phyloP scores from a whole-genome alignment of 305 asterid species.

The Solanum hybrid region DNA sequence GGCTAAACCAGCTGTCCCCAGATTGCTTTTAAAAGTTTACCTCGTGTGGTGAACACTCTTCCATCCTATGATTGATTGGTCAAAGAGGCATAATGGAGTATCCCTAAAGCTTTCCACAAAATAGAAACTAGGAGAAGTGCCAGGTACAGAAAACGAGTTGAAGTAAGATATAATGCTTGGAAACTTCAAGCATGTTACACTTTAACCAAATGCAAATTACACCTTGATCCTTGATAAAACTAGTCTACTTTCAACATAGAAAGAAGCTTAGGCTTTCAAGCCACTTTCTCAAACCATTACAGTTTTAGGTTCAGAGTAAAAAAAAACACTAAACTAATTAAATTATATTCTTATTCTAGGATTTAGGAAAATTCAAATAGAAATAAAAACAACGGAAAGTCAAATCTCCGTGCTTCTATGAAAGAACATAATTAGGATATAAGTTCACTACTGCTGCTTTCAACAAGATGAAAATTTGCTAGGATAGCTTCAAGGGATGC shows the following conservation, averaged over 20 bases:
- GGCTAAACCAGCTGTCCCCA: neutral
- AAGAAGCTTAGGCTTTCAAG: neutral
- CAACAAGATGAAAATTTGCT: neutral
- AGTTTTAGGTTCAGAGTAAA: neutral
- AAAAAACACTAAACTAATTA: neutral
- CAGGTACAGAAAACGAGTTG: neutral
- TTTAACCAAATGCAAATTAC: neutral
- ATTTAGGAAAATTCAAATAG: neutral
- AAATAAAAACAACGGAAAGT: neutral
- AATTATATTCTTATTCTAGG: neutral
- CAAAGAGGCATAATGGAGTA: neutral
- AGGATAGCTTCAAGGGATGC: neutral
- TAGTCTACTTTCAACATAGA: neutral
- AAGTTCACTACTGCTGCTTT: neutral
- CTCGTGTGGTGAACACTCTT: neutral
- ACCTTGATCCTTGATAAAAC: neutral
- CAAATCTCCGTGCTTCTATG: neutral
- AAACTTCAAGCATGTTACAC: neutral
- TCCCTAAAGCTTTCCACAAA: neutral
- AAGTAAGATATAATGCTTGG: neutral
- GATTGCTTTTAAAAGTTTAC: neutral
- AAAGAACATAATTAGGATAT: neutral
- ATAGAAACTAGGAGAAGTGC: neutral
- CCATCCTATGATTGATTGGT: neutral
- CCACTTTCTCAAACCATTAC: neutral